Evolutionary conservation across 148 eudicot species (phyloP), one percentile per base, ranked within the genome.

Genomic region (Rhododendron williamsianum): DNA sequence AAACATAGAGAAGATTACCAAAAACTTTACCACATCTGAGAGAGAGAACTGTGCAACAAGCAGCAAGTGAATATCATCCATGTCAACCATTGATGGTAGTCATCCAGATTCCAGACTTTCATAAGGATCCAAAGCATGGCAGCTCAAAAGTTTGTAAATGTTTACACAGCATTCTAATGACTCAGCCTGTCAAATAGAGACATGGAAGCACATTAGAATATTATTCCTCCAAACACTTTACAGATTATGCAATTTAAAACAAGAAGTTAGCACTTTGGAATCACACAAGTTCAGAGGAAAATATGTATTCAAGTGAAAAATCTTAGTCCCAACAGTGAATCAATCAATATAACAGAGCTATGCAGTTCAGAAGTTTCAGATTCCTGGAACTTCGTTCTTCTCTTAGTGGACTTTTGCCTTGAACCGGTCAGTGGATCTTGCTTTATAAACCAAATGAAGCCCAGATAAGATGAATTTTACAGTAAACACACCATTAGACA

Each of bases 101-200:
- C 25, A 52, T 15, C 4, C 19, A 81, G 46, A 36, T 27, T 80
- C 58, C 82, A 80, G 41, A n/a, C 36, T 30, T 79, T 51, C 38
- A 30, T 33, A 80, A 30, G 63, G 82, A 27, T 48, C 56, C 63
- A 80, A 78, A 78, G 54, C 81, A 78, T 46, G 27, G 54, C 54
- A 7, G 81, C 54, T 15, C 36, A 78, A 78, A 16, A 46, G 30
- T 4, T 25, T 33, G 35, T 18, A 27, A 51, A 27, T 80, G 23
- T 51, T 19, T 51, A 27, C 36, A 25, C 18, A 27, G 63, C 63
- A 27, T 80, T 51, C 63, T 9, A 51, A 81, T 58, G 83, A 81
- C 67, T 60, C 83, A 38, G 16, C 73, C 83, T 81, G 83, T 60
- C 18, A 36, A 81, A 60, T 36, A 58, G 51, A 81, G 41, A 81